Evolutionary conservation across 345 rosid species (phyloP).

Genomic region (Turritis glabra): DNA sequence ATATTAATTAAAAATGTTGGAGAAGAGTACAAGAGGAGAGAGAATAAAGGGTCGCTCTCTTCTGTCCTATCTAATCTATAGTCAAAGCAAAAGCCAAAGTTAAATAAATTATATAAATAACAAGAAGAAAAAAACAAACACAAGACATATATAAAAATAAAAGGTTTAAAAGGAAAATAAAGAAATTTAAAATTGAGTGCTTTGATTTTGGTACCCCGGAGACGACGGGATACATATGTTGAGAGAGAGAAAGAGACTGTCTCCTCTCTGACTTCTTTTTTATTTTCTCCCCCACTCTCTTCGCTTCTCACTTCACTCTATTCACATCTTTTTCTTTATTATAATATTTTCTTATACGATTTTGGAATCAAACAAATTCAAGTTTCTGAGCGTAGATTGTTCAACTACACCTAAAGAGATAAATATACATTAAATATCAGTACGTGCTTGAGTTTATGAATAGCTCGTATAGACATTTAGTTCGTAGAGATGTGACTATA

Average conservation of each 20-base stretch:
- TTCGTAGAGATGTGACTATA: constrained; percentile 2
- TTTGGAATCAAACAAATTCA: constrained; percentile 36
- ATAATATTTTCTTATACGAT: constrained; percentile 7
- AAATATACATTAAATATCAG: constrained; percentile 25
- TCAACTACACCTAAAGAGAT: constrained; percentile 25
- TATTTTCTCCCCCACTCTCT: constrained; percentile 28
- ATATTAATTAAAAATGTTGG: constrained; percentile 1
- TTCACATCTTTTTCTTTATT: background rate
- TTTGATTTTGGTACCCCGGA: constrained; percentile 59
- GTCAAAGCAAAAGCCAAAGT: constrained; percentile 51
- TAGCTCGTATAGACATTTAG: constrained; percentile 27
- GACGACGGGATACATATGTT: constrained; percentile 57
- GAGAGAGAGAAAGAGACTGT: constrained; percentile 46
- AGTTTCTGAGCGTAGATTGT: constrained; percentile 38
- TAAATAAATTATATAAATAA: constrained; percentile 5
- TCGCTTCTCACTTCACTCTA: constrained; percentile 34
- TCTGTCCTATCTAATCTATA: constrained; percentile 45
- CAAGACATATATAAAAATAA: background rate
- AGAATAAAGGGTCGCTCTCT: constrained; percentile 42
- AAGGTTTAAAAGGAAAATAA: background rate
- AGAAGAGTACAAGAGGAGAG: constrained; percentile 37
- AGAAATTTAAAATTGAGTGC: background rate
- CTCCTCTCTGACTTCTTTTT: constrained; percentile 39
- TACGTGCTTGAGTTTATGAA: constrained; percentile 29
- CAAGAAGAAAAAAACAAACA: constrained; percentile 23